Evolutionary conservation across 495 filamentous ascomycete species (phyloP), one percentile per base, ranked within the genome.

Genomic region (Chaetomidium leptoderma): DNA sequence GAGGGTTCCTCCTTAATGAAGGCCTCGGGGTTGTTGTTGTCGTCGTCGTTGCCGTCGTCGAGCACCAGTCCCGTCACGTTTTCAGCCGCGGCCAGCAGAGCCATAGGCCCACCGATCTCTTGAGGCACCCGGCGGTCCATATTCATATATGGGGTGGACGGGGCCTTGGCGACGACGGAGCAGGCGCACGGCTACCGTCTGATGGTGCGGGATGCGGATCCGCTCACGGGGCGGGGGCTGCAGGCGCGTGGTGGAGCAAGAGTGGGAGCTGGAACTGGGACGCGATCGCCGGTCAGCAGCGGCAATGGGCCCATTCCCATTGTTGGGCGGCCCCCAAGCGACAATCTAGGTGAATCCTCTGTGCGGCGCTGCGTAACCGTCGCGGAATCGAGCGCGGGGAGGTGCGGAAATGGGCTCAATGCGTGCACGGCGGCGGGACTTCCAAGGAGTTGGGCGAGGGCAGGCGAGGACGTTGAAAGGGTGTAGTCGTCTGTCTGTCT

Each of bases 1-100:
- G 32, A 14, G 1, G 58, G 40, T 17, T 60, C 66, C 11, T 63
- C 63, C 49, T 62, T 62, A 44, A 63, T 35, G 10, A 62, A 61
- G n/a, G 49, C 27, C 1, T 45, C 33, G 17, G 23, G 45, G 30
- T 53, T 58, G 14, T 62, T 37, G 43, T n/a, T n/a, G n/a, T n/a
- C n/a, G n/a, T 45, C 33, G 17, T 17, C 40, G 30, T 53, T 58
- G 14, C 60, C 43, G 43, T 55, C 53, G 21, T 53, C 57, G 37
- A 63, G 26, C 11, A 63, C 51, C 44, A 63, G 46, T 1, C 60
- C 60, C n/a, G 60, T 63, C 56, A 63, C 17, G 33, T 42, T 45
- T n/a, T 56, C 51, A 51, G 50, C 60, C 8, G 46, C 24, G 46
- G 45, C 56, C 27, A 63, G 46, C n/a, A 63, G 16, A 39, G 55